These are phyloP conservation scores for Aureoboletus auriporus DNA, from an alignment of 768 basidiomycete genomes.

Conservation along the genomic window DNA sequence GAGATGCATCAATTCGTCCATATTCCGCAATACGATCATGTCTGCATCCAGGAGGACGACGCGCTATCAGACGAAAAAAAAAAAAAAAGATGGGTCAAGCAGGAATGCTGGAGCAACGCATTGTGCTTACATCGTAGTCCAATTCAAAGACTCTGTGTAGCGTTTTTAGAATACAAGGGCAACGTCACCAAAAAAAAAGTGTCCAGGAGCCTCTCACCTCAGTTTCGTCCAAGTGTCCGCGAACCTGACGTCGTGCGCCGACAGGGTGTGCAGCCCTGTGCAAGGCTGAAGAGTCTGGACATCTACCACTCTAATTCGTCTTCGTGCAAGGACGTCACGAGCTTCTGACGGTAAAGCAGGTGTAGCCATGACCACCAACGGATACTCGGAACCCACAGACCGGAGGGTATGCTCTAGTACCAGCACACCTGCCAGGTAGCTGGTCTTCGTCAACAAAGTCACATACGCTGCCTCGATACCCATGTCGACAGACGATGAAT, in stretches of 20 bases:
- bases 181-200: not conserved
- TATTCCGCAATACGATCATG: slow-evolving; percentile 79
- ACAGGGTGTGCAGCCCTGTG: slow-evolving; percentile 34
- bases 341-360: slow-evolving; percentile 48
- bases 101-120: not conserved
- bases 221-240: slow-evolving; percentile 65
- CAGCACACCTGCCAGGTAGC: slow-evolving; percentile 55
- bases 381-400: slow-evolving; percentile 57
- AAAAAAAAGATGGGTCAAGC: not conserved
- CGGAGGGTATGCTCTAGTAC: slow-evolving; percentile 51
- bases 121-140: slow-evolving; percentile 56
- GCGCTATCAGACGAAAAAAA: slow-evolving; percentile 42
- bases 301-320: slow-evolving; percentile 53
- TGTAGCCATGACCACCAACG: slow-evolving; percentile 78
- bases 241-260: slow-evolving; percentile 45
- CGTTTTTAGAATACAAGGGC: slow-evolving; percentile 20
- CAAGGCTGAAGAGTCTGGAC: slow-evolving; percentile 56
- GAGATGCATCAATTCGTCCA: slow-evolving; percentile 69
- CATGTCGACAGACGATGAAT: slow-evolving; percentile 24
- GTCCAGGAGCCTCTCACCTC: slow-evolving; percentile 31
- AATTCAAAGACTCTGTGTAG: slow-evolving; percentile 57
- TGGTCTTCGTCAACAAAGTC: slow-evolving; percentile 69
- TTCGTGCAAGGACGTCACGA: slow-evolving; percentile 45
- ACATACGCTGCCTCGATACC: slow-evolving; percentile 56
- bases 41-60: slow-evolving; percentile 83